Conservation (phyloP, 306 rosid genomes). For the Rosa rugosa region DNA sequence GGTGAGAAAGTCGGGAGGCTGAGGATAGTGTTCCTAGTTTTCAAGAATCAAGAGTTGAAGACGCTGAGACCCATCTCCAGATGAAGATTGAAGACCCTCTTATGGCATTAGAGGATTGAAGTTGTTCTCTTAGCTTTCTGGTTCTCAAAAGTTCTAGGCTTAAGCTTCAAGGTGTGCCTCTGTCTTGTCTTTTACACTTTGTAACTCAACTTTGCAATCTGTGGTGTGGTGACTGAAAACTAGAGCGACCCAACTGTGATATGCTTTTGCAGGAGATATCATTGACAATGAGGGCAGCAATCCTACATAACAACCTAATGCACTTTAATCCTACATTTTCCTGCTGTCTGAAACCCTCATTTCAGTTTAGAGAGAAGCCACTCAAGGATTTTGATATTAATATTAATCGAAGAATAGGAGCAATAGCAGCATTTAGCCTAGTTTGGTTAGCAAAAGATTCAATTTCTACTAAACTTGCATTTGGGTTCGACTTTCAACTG, state of each 20-base stretch:
- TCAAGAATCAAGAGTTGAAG: too few relatives aligned
- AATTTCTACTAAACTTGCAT: constrained; percentile 27
- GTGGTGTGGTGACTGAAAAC: too few relatives aligned
- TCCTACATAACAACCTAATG: neutral
- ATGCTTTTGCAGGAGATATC: constrained; percentile 1
- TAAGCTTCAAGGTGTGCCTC: neutral
- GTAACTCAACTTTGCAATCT: neutral
- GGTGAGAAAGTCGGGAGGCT: neutral
- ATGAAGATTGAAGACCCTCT: neutral
- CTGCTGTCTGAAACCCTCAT: neutral
- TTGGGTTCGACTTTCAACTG: constrained; percentile 46
- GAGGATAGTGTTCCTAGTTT: neutral
- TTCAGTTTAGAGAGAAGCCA: constrained; percentile 17
- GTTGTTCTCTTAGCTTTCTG: neutral
- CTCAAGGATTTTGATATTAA: constrained; percentile 26
- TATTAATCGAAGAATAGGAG: constrained; percentile 35
- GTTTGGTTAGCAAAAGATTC: constrained; percentile 13
- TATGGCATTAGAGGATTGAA: too few relatives aligned
- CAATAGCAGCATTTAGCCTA: constrained; percentile 22
- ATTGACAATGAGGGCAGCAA: neutral
- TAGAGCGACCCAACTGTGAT: too few relatives aligned
- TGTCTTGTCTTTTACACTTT: neutral
- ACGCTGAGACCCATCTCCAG: neutral
- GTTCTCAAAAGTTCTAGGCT: neutral
- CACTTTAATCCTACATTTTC: neutral